phyloP scores from a whole-genome alignment of 106 monocot genomes.

The Allium fistulosum region DNA sequence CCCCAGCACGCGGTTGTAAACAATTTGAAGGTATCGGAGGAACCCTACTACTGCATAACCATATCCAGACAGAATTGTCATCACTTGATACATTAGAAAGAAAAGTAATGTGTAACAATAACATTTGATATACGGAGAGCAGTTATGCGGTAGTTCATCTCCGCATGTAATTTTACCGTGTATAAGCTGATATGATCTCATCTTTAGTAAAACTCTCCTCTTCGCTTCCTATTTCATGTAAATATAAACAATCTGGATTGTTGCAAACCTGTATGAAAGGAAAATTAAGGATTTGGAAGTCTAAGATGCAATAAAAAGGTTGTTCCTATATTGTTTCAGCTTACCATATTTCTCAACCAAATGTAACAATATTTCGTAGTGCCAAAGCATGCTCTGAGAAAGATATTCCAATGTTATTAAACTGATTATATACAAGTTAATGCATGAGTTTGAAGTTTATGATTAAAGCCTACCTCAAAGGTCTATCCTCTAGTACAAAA shows the following conservation, averaged over 20 bases:
- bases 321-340: not conserved
- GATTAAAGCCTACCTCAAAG: conserved; percentile 58
- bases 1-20: conserved; percentile 44
- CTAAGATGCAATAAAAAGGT: not conserved
- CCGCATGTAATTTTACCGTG: conserved; percentile 25
- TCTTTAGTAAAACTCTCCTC: conserved; percentile 81
- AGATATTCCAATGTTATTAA: conserved; percentile 5
- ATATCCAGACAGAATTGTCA: conserved; percentile 2
- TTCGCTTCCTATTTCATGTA: conserved; percentile 66
- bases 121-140: not conserved
- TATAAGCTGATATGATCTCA: conserved; percentile 66
- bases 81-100: not conserved
- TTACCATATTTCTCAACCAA: conserved; percentile 73
- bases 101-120: not conserved
- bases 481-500: conserved; percentile 70
- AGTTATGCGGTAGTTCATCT: not conserved
- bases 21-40: conserved; percentile 34
- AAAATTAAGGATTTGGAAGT: conserved; percentile 6
- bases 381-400: conserved; percentile 66
- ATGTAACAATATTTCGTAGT: conserved; percentile 75
- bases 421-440: conserved; percentile 15
- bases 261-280: conserved; percentile 41
- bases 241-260: conserved; percentile 76
- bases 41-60: conserved; percentile 37
- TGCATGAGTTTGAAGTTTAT: conserved; percentile 16